A percentile compares a stretch with the other conserved stretches of the same genome.
Evolutionary conservation across 352 stramenopile species (phyloP).

Genomic region (Globisporangium apiculatum): DNA sequence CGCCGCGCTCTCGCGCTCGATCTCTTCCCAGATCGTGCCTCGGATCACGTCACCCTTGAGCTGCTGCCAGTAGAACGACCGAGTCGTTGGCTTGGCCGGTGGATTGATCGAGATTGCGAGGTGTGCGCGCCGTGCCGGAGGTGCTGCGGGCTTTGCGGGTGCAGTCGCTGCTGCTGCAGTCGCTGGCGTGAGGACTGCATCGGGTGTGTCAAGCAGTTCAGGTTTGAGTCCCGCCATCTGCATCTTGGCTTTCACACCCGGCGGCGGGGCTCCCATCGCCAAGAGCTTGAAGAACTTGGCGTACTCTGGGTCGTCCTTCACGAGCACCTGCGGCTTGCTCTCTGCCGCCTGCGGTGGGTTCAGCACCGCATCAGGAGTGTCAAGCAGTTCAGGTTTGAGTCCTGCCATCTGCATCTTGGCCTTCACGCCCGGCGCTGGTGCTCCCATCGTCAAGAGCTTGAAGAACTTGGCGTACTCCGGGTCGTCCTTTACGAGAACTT

Average conservation of each 20-base stretch:
- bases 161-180: slow-evolving; percentile 16
- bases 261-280: slow-evolving; percentile 43
- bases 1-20: slow-evolving; percentile 47
- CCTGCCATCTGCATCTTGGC: slow-evolving; percentile 52
- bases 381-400: slow-evolving; percentile 46
- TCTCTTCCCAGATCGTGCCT: slow-evolving; percentile 75
- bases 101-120: slow-evolving; percentile 60
- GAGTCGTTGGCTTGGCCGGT: slow-evolving; percentile 44
- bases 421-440: slow-evolving; percentile 44
- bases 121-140: slow-evolving; percentile 29
- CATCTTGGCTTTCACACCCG: slow-evolving; percentile 60
- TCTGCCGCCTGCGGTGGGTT: slow-evolving; percentile 3
- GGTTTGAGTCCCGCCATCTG: slow-evolving; percentile 48
- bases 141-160: slow-evolving; percentile 9
- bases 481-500: slow-evolving; percentile 39
- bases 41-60: slow-evolving; percentile 49
- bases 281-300: slow-evolving; percentile 75
- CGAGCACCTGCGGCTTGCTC: slow-evolving; percentile 26
- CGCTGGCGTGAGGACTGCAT: slow-evolving; percentile 8
- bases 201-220: slow-evolving; percentile 31
- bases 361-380: slow-evolving; percentile 55
- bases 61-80: slow-evolving; percentile 75
- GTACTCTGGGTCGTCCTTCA: slow-evolving; percentile 63
- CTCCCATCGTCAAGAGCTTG: slow-evolving; percentile 53
- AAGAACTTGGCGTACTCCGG: slow-evolving; percentile 65